Percentiles rank a stretch among this genome's conserved stretches.
Evolutionary conservation across 2,329 filamentous ascomycete genomes (phyloP).

Genomic region (Rhynchosporium secalis): DNA sequence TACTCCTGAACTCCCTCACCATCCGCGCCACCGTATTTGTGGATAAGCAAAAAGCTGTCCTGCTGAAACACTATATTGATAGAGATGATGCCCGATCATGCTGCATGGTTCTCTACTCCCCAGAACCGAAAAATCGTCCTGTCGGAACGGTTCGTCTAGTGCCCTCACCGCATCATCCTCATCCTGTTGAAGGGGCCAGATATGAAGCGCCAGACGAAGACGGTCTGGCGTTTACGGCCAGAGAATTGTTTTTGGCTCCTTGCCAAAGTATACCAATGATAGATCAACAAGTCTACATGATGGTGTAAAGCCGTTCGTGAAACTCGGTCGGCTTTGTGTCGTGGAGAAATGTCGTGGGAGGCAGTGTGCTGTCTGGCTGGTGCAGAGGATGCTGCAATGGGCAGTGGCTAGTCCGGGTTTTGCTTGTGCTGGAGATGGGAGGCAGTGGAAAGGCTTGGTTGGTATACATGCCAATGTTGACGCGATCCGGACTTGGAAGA

Average conservation of each 20-base stretch:
- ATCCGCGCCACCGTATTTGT: conserved; percentile 62
- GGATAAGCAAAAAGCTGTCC: conserved; percentile 52
- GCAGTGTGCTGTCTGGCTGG: conserved; percentile 16
- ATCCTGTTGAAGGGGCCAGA: conserved; percentile 51
- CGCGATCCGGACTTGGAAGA: conserved; percentile 65
- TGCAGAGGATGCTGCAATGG: conserved; percentile 63
- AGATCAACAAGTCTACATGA: conserved; percentile 54
- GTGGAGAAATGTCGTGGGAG: conserved; percentile 56
- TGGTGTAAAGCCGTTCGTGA: conserved; percentile 73
- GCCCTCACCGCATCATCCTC: conserved; percentile 54
- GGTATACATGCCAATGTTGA: conserved; percentile 77
- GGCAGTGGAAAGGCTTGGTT: conserved; percentile 70
- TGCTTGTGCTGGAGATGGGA: conserved; percentile 43
- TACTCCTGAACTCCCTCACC: conserved; percentile 62
- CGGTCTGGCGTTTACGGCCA: neutral
- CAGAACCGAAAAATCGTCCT: conserved; percentile 25
- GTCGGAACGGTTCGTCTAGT: conserved; percentile 54
- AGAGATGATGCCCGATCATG: conserved; percentile 73
- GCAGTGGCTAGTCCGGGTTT: conserved; percentile 58
- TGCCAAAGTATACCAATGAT: conserved; percentile 31
- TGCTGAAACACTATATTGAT: conserved; percentile 72
- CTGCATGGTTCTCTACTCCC: conserved; percentile 65
- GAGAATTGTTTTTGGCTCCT: conserved; percentile 12
- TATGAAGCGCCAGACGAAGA: conserved; percentile 27
- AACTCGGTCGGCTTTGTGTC: conserved; percentile 77